Conservation (phyloP, 2,329 filamentous ascomycete species). For the Delphinella strobiligena region DNA sequence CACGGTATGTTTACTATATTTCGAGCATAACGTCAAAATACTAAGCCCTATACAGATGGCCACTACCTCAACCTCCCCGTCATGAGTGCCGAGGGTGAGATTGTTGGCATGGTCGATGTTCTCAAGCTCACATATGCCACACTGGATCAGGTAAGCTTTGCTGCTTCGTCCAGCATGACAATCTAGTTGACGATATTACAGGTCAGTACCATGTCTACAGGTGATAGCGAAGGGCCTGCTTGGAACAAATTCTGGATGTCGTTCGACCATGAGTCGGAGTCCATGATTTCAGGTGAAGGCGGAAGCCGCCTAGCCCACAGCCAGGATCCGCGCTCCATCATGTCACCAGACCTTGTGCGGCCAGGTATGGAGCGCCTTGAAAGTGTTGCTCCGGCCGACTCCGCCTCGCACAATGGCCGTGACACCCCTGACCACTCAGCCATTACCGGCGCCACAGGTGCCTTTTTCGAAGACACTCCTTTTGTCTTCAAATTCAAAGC, state of each 20-base stretch:
- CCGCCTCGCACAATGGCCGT: slow-evolving; percentile 75
- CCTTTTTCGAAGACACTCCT: slow-evolving; percentile 52
- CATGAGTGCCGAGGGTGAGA: slow-evolving; percentile 92
- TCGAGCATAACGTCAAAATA: slow-evolving; percentile 1
- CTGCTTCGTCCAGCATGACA: too few relatives aligned
- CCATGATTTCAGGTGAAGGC: slow-evolving; percentile 85
- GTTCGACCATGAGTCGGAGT: slow-evolving; percentile 88
- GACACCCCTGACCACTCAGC: slow-evolving; percentile 64
- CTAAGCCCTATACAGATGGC: slow-evolving; percentile 51
- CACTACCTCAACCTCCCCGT: slow-evolving; percentile 97
- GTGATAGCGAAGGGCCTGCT: slow-evolving; percentile 83
- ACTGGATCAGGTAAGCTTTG: slow-evolving; percentile 80
- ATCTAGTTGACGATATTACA: slow-evolving; percentile 19
- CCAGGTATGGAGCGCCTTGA: slow-evolving; percentile 56
- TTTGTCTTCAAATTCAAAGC: slow-evolving; percentile 99
- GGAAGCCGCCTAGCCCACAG: slow-evolving; percentile 61
- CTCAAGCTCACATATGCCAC: slow-evolving; percentile 97
- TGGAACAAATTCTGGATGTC: slow-evolving; percentile 99
- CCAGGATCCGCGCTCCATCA: slow-evolving; percentile 58
- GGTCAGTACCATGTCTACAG: slow-evolving; percentile 82
- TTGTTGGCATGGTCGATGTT: slow-evolving; percentile 98
- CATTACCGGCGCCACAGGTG: slow-evolving; percentile 44
- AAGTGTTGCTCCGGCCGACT: slow-evolving; percentile 85
- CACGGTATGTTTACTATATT: slow-evolving; percentile 56
- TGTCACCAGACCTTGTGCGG: slow-evolving; percentile 66